phyloP scores from a whole-genome alignment of 2,329 filamentous ascomycete species.

The Scytalidium sp. region DNA sequence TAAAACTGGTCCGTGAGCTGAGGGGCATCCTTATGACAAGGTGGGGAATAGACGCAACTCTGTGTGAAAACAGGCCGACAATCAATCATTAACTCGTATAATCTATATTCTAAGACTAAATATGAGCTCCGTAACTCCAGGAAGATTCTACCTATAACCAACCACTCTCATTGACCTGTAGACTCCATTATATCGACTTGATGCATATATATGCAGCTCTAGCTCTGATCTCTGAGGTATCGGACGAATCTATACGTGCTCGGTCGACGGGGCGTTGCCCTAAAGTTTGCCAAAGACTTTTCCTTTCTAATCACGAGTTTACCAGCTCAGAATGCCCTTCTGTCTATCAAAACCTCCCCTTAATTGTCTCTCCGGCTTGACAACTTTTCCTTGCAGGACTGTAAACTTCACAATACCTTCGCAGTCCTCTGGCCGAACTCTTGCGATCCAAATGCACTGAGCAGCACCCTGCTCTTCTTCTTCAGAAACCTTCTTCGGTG shows the following conservation, averaged over 20 bases:
- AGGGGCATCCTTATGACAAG: background rate
- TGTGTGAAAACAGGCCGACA: background rate
- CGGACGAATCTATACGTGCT: too few species aligned
- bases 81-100: background rate
- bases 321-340: conserved; percentile 87
- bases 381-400: conserved; percentile 86
- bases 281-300: background rate
- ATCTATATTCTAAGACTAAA: background rate
- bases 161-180: too few species aligned
- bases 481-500: conserved; percentile 20
- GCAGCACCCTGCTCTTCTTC: conserved; percentile 56
- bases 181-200: too few species aligned
- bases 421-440: conserved; percentile 83
- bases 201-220: too few species aligned
- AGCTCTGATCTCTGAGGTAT: too few species aligned
- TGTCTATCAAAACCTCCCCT: conserved; percentile 86
- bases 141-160: too few species aligned
- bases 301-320: conserved; percentile 1
- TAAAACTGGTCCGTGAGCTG: background rate
- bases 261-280: background rate
- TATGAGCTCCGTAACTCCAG: too few species aligned
- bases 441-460: conserved; percentile 90
- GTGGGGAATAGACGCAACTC: background rate
- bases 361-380: conserved; percentile 84
- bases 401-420: conserved; percentile 91